phyloP scores from a whole-genome alignment of 2,329 filamentous ascomycete genomes.

The Pyrenophora seminiperda region DNA sequence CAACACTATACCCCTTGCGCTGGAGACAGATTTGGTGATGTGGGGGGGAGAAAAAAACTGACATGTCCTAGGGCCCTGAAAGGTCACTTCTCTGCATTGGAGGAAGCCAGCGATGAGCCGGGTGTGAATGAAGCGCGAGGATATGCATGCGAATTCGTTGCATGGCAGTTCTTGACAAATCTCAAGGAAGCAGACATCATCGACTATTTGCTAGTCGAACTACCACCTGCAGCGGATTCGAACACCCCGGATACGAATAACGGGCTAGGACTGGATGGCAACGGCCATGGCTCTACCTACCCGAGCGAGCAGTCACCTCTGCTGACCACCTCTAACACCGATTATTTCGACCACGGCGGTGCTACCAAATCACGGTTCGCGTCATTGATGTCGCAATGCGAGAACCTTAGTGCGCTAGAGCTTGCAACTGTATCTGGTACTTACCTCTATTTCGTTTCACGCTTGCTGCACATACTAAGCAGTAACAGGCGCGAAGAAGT shows the following conservation, averaged over 20 bases:
- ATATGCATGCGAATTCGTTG: conserved; percentile 78
- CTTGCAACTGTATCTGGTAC: conserved; percentile 76
- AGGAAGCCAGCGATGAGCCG: conserved; percentile 62
- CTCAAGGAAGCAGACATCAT: conserved; percentile 75
- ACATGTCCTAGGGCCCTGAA: conserved; percentile 65
- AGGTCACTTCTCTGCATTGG: conserved; percentile 71
- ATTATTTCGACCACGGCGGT: conserved; percentile 35
- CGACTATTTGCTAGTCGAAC: conserved; percentile 74
- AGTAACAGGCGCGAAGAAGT: conserved; percentile 69
- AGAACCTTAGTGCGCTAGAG: conserved; percentile 82
- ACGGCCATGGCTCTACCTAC: conserved; percentile 14
- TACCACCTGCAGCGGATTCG: conserved; percentile 54
- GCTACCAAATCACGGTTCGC: conserved; percentile 53
- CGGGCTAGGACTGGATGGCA: conserved; percentile 9
- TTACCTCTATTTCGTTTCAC: background rate
- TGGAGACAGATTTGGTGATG: background rate
- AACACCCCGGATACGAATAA: conserved; percentile 17
- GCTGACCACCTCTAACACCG: conserved; percentile 22
- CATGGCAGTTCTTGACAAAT: conserved; percentile 75
- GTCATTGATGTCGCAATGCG: conserved; percentile 73
- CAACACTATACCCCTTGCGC: background rate
- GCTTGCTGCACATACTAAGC: background rate
- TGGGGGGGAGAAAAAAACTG: conserved; percentile 9
- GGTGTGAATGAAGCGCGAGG: conserved; percentile 71
- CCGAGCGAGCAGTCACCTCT: conserved; percentile 36